Evolutionary conservation across 768 basidiomycete genomes (phyloP).

Genomic region (Dendrothele bispora): DNA sequence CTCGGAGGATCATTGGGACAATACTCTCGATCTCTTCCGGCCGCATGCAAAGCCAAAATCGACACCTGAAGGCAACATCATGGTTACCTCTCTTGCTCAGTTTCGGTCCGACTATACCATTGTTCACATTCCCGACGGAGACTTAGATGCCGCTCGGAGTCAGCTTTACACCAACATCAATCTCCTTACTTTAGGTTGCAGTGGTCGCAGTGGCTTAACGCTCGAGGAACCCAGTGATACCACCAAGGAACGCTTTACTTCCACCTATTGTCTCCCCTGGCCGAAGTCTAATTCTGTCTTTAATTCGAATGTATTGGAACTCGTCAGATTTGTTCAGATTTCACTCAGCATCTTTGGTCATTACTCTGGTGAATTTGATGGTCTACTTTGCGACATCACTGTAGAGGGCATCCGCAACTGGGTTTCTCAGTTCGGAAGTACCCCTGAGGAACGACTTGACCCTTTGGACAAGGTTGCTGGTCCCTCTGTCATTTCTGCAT

Average conservation of each 20-base stretch:
- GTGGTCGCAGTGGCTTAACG: slow-evolving; percentile 73
- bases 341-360: slow-evolving; percentile 72
- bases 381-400: slow-evolving; percentile 76
- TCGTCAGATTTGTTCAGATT: slow-evolving; percentile 74
- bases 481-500: slow-evolving; percentile 66
- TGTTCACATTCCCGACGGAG: slow-evolving; percentile 72
- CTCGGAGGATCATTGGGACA: slow-evolving; percentile 58
- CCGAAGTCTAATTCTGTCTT: slow-evolving; percentile 39
- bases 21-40: slow-evolving; percentile 58
- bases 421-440: slow-evolving; percentile 65
- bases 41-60: slow-evolving; percentile 73
- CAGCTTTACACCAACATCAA: slow-evolving; percentile 82
- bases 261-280: slow-evolving; percentile 57
- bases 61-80: slow-evolving; percentile 67
- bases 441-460: slow-evolving; percentile 56
- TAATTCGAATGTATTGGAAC: slow-evolving; percentile 66
- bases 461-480: slow-evolving; percentile 75
- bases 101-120: slow-evolving; percentile 89
- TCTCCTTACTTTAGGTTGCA: slow-evolving; percentile 81
- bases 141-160: slow-evolving; percentile 61
- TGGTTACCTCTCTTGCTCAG: slow-evolving; percentile 83
- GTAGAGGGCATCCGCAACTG: slow-evolving; percentile 70
- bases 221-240: slow-evolving; percentile 81
- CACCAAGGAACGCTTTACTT: slow-evolving; percentile 78
- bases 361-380: slow-evolving; percentile 42